Percentiles rank a stretch among this genome's conserved stretches.
Conservation (phyloP, 768 basidiomycete genomes). For the Trametes villosa region DNA sequence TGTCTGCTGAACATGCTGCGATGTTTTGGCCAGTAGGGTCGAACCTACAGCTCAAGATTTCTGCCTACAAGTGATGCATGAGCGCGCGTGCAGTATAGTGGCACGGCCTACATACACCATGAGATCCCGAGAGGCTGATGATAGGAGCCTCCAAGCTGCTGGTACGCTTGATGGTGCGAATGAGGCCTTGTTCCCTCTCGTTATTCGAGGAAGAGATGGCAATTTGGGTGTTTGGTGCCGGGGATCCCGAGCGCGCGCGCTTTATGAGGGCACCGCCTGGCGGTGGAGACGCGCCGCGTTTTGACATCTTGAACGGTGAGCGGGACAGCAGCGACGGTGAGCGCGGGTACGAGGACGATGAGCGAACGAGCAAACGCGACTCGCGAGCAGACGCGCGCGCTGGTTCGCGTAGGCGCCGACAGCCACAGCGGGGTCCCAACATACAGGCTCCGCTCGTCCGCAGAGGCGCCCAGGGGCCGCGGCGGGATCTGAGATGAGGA, state of each 20-base stretch:
- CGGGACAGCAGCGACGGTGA: conserved; percentile 7
- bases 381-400: conserved; percentile 7
- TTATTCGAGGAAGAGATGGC: conserved; percentile 77
- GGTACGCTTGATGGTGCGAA: conserved; percentile 89
- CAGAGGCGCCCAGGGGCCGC: no score
- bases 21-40: conserved; percentile 94
- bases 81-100: background rate
- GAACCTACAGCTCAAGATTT: conserved; percentile 91
- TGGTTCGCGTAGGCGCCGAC: background rate
- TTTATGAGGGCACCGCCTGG: conserved; percentile 62
- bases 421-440: background rate
- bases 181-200: conserved; percentile 75
- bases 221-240: conserved; percentile 64
- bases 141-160: conserved; percentile 94
- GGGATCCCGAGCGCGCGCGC: conserved; percentile 53
- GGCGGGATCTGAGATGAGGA: background rate
- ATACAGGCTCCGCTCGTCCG: background rate
- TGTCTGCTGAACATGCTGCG: conserved; percentile 89
- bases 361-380: conserved; percentile 3
- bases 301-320: conserved; percentile 56
- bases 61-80: conserved; percentile 50
- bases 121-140: conserved; percentile 85
- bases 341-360: conserved; percentile 1
- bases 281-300: conserved; percentile 66
- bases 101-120: conserved; percentile 55